Evolutionary conservation across 2,329 filamentous ascomycete genomes (phyloP).

Genomic region (Penicillium sp.): DNA sequence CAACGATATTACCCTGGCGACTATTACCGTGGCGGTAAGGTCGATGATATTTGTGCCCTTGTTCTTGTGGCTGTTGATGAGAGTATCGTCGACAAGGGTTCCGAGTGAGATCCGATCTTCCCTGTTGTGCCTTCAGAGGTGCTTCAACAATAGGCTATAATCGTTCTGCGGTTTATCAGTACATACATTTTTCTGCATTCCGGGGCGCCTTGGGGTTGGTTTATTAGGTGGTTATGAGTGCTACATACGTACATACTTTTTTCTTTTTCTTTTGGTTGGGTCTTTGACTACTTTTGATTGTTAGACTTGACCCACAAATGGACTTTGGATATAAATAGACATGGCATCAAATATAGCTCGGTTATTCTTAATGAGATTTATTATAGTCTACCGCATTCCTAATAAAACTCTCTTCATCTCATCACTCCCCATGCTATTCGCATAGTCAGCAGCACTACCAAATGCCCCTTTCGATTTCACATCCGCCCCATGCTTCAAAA

Average conservation of each 20-base stretch:
- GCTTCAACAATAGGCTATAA: not conserved
- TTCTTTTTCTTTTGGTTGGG: not conserved
- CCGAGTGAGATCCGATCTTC: not conserved
- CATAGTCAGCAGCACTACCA: not conserved
- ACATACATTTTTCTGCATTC: constrained; percentile 9
- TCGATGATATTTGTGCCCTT: constrained; percentile 92
- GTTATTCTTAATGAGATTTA: too few species aligned
- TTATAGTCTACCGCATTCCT: not conserved
- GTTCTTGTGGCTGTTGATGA: constrained; percentile 74
- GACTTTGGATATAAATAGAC: not conserved
- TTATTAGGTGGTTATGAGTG: constrained; percentile 6
- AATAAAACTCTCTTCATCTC: not conserved
- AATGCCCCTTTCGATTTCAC: not conserved
- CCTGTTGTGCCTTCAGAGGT: not conserved
- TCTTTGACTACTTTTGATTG: not conserved
- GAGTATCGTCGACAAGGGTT: constrained; percentile 1
- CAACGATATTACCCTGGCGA: constrained; percentile 84
- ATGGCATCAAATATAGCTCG: too few species aligned
- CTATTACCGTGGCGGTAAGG: constrained; percentile 86
- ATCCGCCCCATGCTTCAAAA: not conserved
- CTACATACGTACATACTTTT: constrained; percentile 6
- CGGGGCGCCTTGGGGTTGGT: constrained; percentile 2
- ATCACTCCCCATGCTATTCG: not conserved
- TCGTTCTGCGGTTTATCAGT: not conserved
- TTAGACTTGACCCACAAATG: not conserved